Conservation (phyloP, 768 basidiomycete genomes). For the Auricularia heimuer region DNA sequence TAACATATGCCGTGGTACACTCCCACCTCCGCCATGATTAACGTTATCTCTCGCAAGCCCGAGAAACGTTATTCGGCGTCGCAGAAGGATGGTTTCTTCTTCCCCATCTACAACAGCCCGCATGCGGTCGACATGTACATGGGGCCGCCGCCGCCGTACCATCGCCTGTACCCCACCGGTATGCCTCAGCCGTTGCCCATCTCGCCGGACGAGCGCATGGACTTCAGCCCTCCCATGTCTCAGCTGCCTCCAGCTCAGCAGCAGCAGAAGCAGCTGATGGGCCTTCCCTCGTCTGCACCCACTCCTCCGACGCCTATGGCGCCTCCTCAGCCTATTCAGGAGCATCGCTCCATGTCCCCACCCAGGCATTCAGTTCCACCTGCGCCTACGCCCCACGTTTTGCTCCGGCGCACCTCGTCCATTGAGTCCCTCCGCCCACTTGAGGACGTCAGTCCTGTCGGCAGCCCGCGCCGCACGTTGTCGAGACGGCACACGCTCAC, state of each 20-base stretch:
- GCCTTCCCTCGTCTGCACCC: not conserved
- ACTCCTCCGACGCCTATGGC: not conserved
- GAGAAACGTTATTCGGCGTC: not conserved
- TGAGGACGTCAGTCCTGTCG: not conserved
- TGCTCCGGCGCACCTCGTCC: not conserved
- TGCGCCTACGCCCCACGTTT: not conserved
- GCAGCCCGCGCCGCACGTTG: not conserved
- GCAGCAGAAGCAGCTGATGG: not conserved
- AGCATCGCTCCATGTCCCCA: not conserved
- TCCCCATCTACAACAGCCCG: slow-evolving; percentile 1
- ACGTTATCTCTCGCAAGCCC: not conserved
- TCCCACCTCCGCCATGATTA: not conserved
- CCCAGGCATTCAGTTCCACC: not conserved
- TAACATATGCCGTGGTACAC: not conserved
- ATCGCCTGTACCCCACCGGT: not conserved
- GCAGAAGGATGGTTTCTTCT: slow-evolving; percentile 2
- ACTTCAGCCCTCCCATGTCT: not conserved
- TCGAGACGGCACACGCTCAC: not conserved
- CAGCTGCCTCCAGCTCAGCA: not conserved
- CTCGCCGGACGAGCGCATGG: not conserved
- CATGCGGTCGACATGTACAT: not conserved
- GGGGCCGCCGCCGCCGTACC: slow-evolving; percentile 1
- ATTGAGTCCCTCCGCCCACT: not conserved
- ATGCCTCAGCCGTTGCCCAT: not conserved
- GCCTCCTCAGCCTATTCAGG: not conserved